A percentile compares a stretch with the other conserved stretches of the same genome.
phyloP scores from a whole-genome alignment of 2,329 filamentous ascomycete species.

The Penicillium hordei region DNA sequence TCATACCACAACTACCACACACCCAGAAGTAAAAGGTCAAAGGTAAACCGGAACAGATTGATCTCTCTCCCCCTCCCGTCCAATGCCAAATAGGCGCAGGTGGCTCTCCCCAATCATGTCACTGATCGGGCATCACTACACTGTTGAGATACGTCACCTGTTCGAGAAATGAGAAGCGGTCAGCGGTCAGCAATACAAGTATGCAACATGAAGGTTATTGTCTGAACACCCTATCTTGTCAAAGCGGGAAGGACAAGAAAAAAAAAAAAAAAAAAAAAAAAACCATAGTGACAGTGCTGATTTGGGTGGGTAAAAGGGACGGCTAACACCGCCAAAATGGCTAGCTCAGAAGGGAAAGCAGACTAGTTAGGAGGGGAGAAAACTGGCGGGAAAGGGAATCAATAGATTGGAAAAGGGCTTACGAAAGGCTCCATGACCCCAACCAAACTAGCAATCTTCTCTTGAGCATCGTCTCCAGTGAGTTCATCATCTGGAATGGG shows the following conservation, averaged over 20 bases:
- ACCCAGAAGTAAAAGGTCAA: not conserved
- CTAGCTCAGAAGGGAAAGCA: slow-evolving; percentile 26
- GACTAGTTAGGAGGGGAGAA: slow-evolving; percentile 24
- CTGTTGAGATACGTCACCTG: slow-evolving; percentile 71
- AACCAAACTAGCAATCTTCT: slow-evolving; percentile 65
- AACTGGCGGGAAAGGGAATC: slow-evolving; percentile 21
- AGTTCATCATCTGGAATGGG: slow-evolving; percentile 67
- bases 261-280: not conserved
- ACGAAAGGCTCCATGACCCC: slow-evolving; percentile 75
- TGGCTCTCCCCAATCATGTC: slow-evolving; percentile 8
- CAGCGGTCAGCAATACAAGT: slow-evolving; percentile 20
- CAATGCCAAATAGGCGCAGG: not conserved
- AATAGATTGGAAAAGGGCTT: slow-evolving; percentile 47
- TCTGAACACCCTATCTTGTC: not conserved
- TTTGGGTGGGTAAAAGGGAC: slow-evolving; percentile 19
- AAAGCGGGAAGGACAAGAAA: slow-evolving; percentile 4
- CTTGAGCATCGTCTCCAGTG: slow-evolving; percentile 60
- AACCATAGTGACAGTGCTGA: slow-evolving; percentile 8
- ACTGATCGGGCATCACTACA: slow-evolving; percentile 69
- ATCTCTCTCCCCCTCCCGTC: not conserved
- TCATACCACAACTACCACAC: not conserved
- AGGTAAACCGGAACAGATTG: not conserved
- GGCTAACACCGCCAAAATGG: slow-evolving; percentile 17
- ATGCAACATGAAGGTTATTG: not conserved
- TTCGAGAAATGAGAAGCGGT: slow-evolving; percentile 26